Evolutionary conservation across 495 filamentous ascomycete genomes (phyloP).

Genomic region (Annulohypoxylon moriforme): DNA sequence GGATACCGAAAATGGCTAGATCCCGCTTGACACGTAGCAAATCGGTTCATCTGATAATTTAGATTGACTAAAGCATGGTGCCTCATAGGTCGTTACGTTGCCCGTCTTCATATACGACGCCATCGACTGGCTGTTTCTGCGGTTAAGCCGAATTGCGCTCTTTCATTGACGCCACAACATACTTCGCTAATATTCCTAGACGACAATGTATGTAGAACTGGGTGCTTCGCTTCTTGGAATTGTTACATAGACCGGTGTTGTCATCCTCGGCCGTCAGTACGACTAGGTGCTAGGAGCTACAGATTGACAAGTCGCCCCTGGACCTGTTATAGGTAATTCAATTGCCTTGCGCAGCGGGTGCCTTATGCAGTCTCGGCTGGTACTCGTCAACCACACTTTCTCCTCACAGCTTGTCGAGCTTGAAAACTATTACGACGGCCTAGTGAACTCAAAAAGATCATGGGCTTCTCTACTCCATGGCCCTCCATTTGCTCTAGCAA

Average conservation of each 20-base stretch:
- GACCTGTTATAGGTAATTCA: constrained; percentile 1
- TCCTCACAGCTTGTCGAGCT: background rate
- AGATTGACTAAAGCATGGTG: constrained; percentile 11
- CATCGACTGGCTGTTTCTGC: background rate
- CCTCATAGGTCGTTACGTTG: constrained; percentile 8
- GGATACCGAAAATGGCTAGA: constrained; percentile 20
- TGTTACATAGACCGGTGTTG: background rate
- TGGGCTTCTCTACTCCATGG: constrained; percentile 66
- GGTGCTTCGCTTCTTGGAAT: background rate
- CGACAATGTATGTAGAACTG: background rate
- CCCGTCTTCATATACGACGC: constrained; percentile 1
- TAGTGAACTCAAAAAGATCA: constrained; percentile 60
- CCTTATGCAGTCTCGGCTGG: constrained; percentile 1
- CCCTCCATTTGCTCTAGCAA: constrained; percentile 54
- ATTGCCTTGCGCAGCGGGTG: constrained; percentile 6
- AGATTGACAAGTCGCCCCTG: constrained; percentile 6
- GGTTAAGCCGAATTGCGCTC: background rate
- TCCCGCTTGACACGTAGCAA: constrained; percentile 34
- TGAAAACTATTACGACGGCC: constrained; percentile 41
- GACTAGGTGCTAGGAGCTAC: background rate
- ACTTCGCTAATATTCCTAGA: background rate
- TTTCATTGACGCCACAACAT: background rate
- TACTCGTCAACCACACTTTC: constrained; percentile 6
- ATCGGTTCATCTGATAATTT: constrained; percentile 26
- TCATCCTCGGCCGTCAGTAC: background rate